Conservation (phyloP, 768 basidiomycete species). For the Mycena crocata region DNA sequence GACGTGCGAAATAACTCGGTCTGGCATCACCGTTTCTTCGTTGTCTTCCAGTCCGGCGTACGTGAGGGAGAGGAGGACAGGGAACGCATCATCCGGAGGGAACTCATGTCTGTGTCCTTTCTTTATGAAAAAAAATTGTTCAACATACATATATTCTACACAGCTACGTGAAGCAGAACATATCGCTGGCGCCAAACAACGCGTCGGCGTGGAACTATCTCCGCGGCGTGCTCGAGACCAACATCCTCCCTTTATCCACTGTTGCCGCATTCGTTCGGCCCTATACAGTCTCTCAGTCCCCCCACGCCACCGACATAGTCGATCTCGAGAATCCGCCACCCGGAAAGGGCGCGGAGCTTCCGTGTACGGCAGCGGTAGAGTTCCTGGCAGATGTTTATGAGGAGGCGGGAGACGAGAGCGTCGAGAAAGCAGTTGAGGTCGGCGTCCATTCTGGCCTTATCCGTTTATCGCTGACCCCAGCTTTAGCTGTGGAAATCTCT, state of each 20-base stretch:
- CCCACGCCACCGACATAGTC: conserved; percentile 56
- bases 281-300: conserved; percentile 60
- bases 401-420: conserved; percentile 59
- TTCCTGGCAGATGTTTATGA: conserved; percentile 83
- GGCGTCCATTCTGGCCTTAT: conserved; percentile 28
- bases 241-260: conserved; percentile 65
- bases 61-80: conserved; percentile 71
- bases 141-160: background rate
- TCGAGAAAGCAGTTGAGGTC: conserved; percentile 64
- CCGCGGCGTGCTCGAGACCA: conserved; percentile 80
- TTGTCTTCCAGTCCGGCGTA: conserved; percentile 78
- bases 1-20: conserved; percentile 97
- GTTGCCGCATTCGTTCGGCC: conserved; percentile 72
- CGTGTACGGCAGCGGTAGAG: conserved; percentile 84
- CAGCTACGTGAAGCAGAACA: conserved; percentile 86
- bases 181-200: conserved; percentile 91
- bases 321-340: conserved; percentile 85
- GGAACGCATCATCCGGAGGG: conserved; percentile 70
- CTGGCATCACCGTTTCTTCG: conserved; percentile 96
- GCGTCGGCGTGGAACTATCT: conserved; percentile 98
- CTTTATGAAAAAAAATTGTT: too few species aligned
- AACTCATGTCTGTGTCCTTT: conserved; percentile 81
- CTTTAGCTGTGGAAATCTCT: conserved; percentile 77
- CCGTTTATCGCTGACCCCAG: conserved; percentile 14
- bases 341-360: conserved; percentile 72